A percentile compares a stretch with the other conserved stretches of the same genome.
These are phyloP conservation scores for Termitomyces sp. DNA, from an alignment of 768 basidiomycete genomes.

Conservation along the genomic window DNA sequence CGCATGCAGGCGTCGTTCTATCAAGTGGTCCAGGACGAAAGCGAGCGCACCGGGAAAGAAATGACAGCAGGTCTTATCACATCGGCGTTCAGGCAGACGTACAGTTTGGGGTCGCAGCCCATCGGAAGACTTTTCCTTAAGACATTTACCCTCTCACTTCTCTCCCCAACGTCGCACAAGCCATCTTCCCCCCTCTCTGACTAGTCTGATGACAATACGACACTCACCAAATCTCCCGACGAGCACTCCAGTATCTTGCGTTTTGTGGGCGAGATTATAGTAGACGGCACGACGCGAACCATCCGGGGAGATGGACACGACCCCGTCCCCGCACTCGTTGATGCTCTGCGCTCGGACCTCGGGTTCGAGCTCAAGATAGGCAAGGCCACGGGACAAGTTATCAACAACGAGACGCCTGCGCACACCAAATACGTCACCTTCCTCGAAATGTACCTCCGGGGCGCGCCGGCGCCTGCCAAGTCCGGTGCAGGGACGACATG, in stretches of 20 bases:
- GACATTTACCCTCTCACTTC: slow-evolving; percentile 51
- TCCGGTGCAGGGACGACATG: slow-evolving; percentile 49
- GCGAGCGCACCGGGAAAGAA: slow-evolving; percentile 75
- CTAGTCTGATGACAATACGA: slow-evolving; percentile 46
- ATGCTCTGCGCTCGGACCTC: slow-evolving; percentile 63
- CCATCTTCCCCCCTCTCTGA: slow-evolving; percentile 29
- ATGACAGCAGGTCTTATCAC: slow-evolving; percentile 76
- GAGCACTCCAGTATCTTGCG: slow-evolving; percentile 21
- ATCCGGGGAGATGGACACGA: slow-evolving; percentile 77
- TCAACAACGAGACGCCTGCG: slow-evolving; percentile 29
- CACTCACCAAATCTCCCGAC: slow-evolving; percentile 4
- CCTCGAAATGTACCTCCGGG: slow-evolving; percentile 60
- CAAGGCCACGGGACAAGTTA: slow-evolving; percentile 70
- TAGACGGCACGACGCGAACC: slow-evolving; percentile 59
- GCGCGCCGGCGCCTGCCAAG: slow-evolving; percentile 36
- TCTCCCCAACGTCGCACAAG: slow-evolving; percentile 33
- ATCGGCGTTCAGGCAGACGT: slow-evolving; percentile 59
- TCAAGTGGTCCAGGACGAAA: slow-evolving; percentile 63
- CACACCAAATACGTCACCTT: slow-evolving; percentile 63
- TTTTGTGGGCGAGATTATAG: slow-evolving; percentile 62
- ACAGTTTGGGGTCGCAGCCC: slow-evolving; percentile 57
- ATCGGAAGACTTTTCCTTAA: slow-evolving; percentile 61
- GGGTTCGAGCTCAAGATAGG: slow-evolving; percentile 60
- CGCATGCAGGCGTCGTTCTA: slow-evolving; percentile 83
- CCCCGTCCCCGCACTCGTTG: slow-evolving; percentile 68